These are phyloP conservation scores for Polygonum aviculare DNA, from an alignment of 148 eudicot species.

Conservation along the genomic window DNA sequence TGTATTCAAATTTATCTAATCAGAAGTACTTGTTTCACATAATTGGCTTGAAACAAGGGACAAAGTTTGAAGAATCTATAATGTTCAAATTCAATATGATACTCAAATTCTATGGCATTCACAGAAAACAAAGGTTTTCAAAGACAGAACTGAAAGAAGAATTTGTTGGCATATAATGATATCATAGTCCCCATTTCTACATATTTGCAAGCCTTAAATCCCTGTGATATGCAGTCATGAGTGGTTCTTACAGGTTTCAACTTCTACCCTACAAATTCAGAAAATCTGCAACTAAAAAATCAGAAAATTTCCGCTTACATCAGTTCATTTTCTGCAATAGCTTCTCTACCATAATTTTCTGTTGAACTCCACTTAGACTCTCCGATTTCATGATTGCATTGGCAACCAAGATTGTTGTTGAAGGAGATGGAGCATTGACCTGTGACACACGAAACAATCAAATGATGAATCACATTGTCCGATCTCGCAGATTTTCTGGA, in stretches of 20 bases:
- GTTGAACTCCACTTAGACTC: conserved; percentile 53
- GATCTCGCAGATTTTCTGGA: not conserved
- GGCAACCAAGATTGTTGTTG: conserved; percentile 55
- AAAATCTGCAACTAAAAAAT: not conserved
- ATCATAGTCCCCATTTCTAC: not conserved
- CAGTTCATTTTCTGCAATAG: conserved; percentile 56
- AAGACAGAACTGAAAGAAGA: not conserved
- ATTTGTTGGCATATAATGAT: not conserved
- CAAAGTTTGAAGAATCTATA: too few relatives aligned
- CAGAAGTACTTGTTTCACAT: too few relatives aligned
- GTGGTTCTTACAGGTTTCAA: not conserved
- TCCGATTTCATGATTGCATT: conserved; percentile 81
- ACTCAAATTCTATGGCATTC: not conserved
- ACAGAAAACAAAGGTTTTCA: not conserved
- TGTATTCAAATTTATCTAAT: too few relatives aligned
- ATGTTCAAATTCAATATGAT: too few relatives aligned
- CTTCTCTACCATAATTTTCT: conserved; percentile 63
- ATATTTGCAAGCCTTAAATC: not conserved
- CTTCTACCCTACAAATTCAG: not conserved
- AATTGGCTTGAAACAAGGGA: too few relatives aligned
- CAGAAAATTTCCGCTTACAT: not conserved
- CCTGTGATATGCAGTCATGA: not conserved
- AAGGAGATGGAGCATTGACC: conserved; percentile 76
- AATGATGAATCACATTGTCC: not conserved
- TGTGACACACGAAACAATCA: conserved; percentile 7